Conservation (phyloP, 768 basidiomycete species). For the Pulveroboletus ravenelii region DNA sequence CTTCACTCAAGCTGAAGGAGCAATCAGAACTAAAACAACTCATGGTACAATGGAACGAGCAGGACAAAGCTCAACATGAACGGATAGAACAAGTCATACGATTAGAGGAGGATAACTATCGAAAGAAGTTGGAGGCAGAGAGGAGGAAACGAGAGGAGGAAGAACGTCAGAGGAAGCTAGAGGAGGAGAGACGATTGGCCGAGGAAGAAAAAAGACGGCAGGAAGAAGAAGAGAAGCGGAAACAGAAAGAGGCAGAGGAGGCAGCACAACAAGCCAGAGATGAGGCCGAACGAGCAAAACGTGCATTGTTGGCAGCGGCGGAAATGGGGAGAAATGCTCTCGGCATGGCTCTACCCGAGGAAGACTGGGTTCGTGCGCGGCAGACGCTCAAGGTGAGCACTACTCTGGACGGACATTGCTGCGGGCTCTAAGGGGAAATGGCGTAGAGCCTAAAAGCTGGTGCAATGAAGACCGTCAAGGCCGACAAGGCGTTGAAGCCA, state of each 20-base stretch:
- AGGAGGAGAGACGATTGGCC: constrained; percentile 41
- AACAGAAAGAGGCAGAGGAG: constrained; percentile 31
- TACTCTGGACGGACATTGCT: constrained; percentile 12
- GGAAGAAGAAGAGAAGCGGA: constrained; percentile 40
- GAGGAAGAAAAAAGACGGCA: constrained; percentile 40
- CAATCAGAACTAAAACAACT: constrained; percentile 45
- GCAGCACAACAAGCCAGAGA: constrained; percentile 30
- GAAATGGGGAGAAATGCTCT: constrained; percentile 38
- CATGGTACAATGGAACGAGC: constrained; percentile 41
- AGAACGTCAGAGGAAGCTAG: constrained; percentile 44
- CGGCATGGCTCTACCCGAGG: constrained; percentile 51
- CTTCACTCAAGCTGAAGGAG: constrained; percentile 38
- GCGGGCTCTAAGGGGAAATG: constrained; percentile 19
- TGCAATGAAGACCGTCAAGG: constrained; percentile 61
- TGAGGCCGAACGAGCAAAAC: constrained; percentile 32
- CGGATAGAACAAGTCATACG: constrained; percentile 61
- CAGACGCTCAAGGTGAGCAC: constrained; percentile 46
- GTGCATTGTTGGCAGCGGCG: constrained; percentile 36
- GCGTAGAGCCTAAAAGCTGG: constrained; percentile 58
- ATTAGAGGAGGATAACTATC: constrained; percentile 56
- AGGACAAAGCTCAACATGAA: constrained; percentile 44
- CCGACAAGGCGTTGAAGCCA: constrained; percentile 47
- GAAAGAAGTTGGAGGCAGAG: constrained; percentile 52
- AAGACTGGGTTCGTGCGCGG: constrained; percentile 63
- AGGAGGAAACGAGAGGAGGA: constrained; percentile 45